A percentile compares a stretch with the other conserved stretches of the same genome.
phyloP scores from a whole-genome alignment of 2,329 filamentous ascomycete genomes.

The Phaeosphaeria sp. region DNA sequence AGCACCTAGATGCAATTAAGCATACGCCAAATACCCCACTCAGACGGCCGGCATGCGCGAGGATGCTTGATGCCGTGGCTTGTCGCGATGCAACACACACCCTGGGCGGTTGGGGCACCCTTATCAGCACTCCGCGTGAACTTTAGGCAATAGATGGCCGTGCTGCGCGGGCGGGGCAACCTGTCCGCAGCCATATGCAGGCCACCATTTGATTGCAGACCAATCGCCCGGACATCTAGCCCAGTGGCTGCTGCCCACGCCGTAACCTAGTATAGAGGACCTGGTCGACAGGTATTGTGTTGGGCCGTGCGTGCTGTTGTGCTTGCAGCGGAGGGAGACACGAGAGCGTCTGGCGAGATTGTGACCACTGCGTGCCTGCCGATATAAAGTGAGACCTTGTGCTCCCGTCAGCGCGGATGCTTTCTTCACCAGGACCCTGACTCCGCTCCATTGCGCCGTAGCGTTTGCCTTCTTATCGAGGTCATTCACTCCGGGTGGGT shows the following conservation, averaged over 20 bases:
- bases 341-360: slow-evolving; percentile 18
- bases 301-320: slow-evolving; percentile 22
- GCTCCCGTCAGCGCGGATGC: slow-evolving; percentile 15
- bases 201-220: slow-evolving; percentile 20
- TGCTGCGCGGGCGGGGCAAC: slow-evolving; percentile 19
- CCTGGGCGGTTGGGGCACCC: slow-evolving; percentile 18
- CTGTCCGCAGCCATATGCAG: slow-evolving; percentile 15
- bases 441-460: slow-evolving; percentile 22
- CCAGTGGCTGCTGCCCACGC: slow-evolving; percentile 18
- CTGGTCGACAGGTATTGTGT: slow-evolving; percentile 11
- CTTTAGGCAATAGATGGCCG: slow-evolving; percentile 23
- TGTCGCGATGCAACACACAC: slow-evolving; percentile 11
- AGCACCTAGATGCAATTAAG: slow-evolving; percentile 1
- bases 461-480: slow-evolving; percentile 16
- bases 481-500: slow-evolving; percentile 7
- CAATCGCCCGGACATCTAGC: slow-evolving; percentile 25
- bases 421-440: slow-evolving; percentile 16
- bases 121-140: slow-evolving; percentile 29
- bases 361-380: slow-evolving; percentile 14
- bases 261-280: slow-evolving; percentile 21
- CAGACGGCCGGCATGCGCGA: slow-evolving; percentile 8
- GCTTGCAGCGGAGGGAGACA: slow-evolving; percentile 13
- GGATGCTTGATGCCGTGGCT: slow-evolving; percentile 19
- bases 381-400: slow-evolving; percentile 36
- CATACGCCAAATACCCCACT: slow-evolving; percentile 17